phyloP scores from a whole-genome alignment of 2,329 filamentous ascomycete genomes.

The Aspergillus pseudonomiae region DNA sequence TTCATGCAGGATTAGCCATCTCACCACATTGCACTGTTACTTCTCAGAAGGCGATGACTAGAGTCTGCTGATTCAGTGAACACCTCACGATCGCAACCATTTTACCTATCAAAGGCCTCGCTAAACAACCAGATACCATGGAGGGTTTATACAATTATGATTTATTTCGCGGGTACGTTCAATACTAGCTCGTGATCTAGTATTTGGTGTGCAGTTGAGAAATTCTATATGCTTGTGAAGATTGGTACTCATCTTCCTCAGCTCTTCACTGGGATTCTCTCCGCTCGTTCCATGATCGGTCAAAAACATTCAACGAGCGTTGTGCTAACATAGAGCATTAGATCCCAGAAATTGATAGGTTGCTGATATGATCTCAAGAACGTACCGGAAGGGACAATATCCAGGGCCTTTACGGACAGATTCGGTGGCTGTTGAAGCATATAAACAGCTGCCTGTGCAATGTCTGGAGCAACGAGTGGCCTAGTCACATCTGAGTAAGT shows the following conservation, averaged over 20 bases:
- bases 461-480: conserved; percentile 47
- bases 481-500: not conserved
- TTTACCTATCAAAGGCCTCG: too few species aligned
- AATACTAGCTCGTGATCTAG: too few species aligned
- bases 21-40: too few species aligned
- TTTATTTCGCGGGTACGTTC: too few species aligned
- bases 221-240: too few species aligned
- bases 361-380: not conserved
- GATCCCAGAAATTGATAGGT: not conserved
- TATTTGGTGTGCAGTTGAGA: too few species aligned
- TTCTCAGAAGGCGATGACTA: too few species aligned
- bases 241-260: not conserved
- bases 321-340: conserved; percentile 25
- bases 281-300: conserved; percentile 32
- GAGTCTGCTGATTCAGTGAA: too few species aligned
- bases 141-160: too few species aligned
- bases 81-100: too few species aligned
- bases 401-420: conserved; percentile 50
- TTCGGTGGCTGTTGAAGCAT: conserved; percentile 48
- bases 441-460: conserved; percentile 47
- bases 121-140: too few species aligned
- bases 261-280: not conserved
- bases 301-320: conserved; percentile 36
- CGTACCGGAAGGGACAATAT: conserved; percentile 48
- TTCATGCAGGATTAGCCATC: too few species aligned